Evolutionary conservation across 1,284 basidiomycete species (phyloP).

Genomic region (Pascua guehoae): DNA sequence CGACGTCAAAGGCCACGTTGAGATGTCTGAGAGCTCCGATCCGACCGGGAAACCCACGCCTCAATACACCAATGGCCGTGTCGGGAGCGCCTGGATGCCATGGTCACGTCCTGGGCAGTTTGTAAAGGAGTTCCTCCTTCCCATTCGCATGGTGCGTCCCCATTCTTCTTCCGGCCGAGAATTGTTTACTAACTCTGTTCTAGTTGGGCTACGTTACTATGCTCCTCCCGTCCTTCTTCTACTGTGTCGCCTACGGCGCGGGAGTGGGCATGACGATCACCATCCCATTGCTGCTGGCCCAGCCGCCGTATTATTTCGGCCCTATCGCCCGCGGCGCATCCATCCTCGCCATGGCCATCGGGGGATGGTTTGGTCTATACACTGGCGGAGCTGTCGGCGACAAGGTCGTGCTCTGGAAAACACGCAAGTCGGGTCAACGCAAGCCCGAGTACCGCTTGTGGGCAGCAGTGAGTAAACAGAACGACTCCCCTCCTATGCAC

Average conservation of each 20-base stretch:
- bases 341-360: constrained; percentile 42
- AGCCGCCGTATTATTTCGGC: constrained; percentile 40
- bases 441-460: constrained; percentile 46
- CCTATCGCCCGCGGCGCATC: constrained; percentile 34
- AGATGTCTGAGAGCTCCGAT: neutral
- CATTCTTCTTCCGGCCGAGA: neutral
- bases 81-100: constrained; percentile 41
- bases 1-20: neutral
- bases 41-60: neutral
- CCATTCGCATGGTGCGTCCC: constrained; percentile 29
- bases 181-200: neutral
- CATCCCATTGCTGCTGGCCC: constrained; percentile 37
- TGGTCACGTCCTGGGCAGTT: constrained; percentile 39
- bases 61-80: neutral
- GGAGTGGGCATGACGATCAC: constrained; percentile 43
- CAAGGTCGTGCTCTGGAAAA: constrained; percentile 32
- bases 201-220: constrained; percentile 20
- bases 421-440: constrained; percentile 31
- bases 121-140: constrained; percentile 24
- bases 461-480: constrained; percentile 15
- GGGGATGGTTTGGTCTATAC: constrained; percentile 42
- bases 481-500: too few species aligned
- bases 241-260: constrained; percentile 40
- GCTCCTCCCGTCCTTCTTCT: constrained; percentile 37
- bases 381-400: constrained; percentile 41